Conservation (phyloP, 129 eudicot species). For the Chrysanthemum seticuspe region DNA sequence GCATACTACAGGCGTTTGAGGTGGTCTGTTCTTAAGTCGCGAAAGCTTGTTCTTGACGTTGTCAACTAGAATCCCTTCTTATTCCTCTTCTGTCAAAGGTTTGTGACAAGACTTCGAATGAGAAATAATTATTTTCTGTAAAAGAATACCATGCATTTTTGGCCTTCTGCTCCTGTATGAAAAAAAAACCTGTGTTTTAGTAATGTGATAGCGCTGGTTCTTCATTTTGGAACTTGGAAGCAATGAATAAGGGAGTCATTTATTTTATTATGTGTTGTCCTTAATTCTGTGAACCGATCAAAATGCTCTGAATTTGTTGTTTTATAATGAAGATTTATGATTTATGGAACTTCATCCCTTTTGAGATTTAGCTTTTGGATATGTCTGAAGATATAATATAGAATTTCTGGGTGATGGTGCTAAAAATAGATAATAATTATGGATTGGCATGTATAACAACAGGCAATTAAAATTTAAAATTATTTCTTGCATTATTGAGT, state of each 20-base stretch:
- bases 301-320: background rate
- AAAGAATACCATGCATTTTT: constrained; percentile 32
- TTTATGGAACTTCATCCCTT: too few species aligned
- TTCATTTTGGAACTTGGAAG: constrained; percentile 19
- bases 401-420: background rate
- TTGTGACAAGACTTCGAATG: constrained; percentile 26
- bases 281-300: constrained; percentile 6
- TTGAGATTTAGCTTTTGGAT: background rate
- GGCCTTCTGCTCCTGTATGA: constrained; percentile 22
- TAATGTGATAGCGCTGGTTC: constrained; percentile 19
- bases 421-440: too few species aligned
- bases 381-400: too few species aligned
- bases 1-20: constrained; percentile 75
- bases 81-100: constrained; percentile 6
- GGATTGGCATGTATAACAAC: too few species aligned
- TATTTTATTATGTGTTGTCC: constrained; percentile 16
- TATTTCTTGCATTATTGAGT: too few species aligned
- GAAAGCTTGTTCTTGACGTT: constrained; percentile 76
- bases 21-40: constrained; percentile 83
- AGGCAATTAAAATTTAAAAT: too few species aligned
- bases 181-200: constrained; percentile 26
- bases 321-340: background rate
- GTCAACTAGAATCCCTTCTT: constrained; percentile 46
- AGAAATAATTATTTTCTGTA: constrained; percentile 37
- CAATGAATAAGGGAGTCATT: constrained; percentile 29